phyloP scores from a whole-genome alignment of 176 grass and related monocot species.

The Chloris gayana region DNA sequence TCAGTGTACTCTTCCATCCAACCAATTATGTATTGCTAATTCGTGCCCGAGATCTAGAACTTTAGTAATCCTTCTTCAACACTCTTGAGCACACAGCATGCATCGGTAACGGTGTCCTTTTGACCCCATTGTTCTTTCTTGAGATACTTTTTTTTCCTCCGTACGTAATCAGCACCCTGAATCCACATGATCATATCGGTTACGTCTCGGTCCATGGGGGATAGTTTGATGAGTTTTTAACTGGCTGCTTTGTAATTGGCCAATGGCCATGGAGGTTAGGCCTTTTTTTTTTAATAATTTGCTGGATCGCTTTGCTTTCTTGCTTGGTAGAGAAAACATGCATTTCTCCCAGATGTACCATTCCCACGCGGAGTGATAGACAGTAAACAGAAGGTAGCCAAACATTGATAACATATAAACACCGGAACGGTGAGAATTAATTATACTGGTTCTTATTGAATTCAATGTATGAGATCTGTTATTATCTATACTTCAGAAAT shows the following conservation, averaged over 20 bases:
- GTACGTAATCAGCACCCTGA: not conserved
- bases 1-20: not conserved
- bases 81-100: not conserved
- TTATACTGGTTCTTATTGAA: no score
- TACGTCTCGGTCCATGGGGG: not conserved
- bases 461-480: no score
- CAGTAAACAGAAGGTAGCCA: no score
- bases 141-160: no score
- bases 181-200: not conserved
- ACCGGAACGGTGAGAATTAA: no score
- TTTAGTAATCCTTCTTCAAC: not conserved
- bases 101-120: not conserved
- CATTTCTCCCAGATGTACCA: no score
- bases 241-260: not conserved
- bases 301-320: no score
- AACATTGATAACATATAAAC: no score
- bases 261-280: no score
- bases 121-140: not conserved
- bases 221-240: not conserved
- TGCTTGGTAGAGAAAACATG: no score
- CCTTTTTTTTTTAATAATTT: not conserved
- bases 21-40: not conserved
- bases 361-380: no score
- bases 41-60: not conserved
- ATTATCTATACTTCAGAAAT: no score